Evolutionary conservation across 2,329 filamentous ascomycete species (phyloP), one percentile per base, ranked within the genome.

Genomic region (Penicillium sp.): DNA sequence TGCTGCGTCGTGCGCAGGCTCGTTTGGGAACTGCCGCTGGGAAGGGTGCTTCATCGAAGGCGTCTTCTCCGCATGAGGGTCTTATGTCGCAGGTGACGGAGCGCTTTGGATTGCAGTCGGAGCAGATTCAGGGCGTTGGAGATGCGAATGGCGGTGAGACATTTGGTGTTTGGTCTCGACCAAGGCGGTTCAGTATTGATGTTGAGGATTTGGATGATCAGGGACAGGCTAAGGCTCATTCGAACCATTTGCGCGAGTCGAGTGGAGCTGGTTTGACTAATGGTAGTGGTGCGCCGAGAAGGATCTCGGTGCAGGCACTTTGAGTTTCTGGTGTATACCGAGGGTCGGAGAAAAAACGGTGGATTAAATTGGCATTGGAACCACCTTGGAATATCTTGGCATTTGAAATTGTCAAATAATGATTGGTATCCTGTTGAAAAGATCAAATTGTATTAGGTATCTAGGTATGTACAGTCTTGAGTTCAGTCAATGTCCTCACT

Each of bases 171-270:
- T 74, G 71, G 71, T 67, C 72, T 36, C 69, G 65, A 36, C 72
- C 72, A 6, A 61, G 72, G 36, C 68, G 72, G 19, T 74, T 74
- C 37, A 73, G 70, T 46, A 60, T 74, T 54, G 72, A 74, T 55
- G 65, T 74, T 35, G 69, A 70, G 19, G 71, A 73, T 50, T 33
- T 67, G 50, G 66, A 68, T 53, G 65, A 67, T n/a, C 60, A 68
- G 31, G 57, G 63, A 4, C 62, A 62, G 50, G 54, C 55, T 49
- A 70, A 73, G 50, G 54, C 55, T 49, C 72, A 74, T 58, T 64
- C 65, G 16, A 74, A 74, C 47, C 70, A 73, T 58, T 51, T 74
- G 37, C 66, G 72, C 0, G 66, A 69, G 59, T 66, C 65, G 22
- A 74, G 72, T 47, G 69, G 70, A 11, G 67, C 65, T 37, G 66